Evolutionary conservation across 2,329 filamentous ascomycete species (phyloP).

Genomic region (Thielaviopsis punctulata): DNA sequence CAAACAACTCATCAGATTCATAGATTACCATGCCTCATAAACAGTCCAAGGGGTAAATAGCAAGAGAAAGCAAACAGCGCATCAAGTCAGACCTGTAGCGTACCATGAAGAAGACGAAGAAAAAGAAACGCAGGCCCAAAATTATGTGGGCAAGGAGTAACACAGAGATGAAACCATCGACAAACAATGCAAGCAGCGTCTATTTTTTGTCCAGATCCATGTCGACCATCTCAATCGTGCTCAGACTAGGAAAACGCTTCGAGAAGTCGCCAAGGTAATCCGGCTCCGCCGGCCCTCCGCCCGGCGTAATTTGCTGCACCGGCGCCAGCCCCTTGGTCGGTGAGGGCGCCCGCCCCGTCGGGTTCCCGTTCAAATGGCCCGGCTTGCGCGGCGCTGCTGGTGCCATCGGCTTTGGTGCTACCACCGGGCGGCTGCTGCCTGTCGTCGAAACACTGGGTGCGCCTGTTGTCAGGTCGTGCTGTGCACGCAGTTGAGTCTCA

Average conservation of each 20-base stretch:
- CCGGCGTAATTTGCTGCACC: conserved; percentile 21
- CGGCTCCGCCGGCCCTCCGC: conserved; percentile 25
- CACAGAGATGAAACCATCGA: neutral
- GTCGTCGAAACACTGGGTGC: neutral
- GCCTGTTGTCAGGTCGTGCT: conserved; percentile 8
- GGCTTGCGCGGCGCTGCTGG: conserved; percentile 45
- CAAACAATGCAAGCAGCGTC: neutral
- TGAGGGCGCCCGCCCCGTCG: conserved; percentile 24
- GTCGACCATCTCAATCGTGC: conserved; percentile 77
- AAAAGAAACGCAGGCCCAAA: neutral
- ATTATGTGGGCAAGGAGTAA: neutral
- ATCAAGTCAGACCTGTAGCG: neutral
- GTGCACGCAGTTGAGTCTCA: conserved; percentile 14
- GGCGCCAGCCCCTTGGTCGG: conserved; percentile 20
- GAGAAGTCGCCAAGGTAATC: conserved; percentile 58
- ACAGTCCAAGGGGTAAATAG: neutral
- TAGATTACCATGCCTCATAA: neutral
- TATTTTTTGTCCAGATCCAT: conserved; percentile 30
- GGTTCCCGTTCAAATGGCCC: conserved; percentile 38
- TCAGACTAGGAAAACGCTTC: conserved; percentile 72
- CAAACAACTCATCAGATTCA: neutral
- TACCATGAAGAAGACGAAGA: neutral
- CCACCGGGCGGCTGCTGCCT: neutral
- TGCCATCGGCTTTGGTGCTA: conserved; percentile 28
- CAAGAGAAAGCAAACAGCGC: neutral